Base-by-base conservation (phyloP, 495 filamentous ascomycete species). In the Diplogelasinospora grovesii region DNA sequence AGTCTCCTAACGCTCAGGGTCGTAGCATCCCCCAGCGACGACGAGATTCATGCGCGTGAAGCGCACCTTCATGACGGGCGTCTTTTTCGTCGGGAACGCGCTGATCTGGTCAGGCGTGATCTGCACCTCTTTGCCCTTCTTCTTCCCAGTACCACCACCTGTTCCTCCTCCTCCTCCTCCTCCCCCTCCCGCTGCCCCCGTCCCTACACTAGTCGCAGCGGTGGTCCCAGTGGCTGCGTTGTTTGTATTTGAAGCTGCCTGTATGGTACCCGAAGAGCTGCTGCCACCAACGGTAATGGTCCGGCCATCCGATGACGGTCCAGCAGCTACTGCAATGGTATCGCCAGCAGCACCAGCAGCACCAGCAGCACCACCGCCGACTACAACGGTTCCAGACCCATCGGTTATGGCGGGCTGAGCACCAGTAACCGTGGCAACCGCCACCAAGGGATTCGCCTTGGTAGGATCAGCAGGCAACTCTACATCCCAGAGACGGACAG, bases 31-130 rank as follows among this genome's bases (percentile, higher is more conserved):
- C 22, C 80, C 89, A 8, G 88, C 88, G 37, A 98, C 63, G 11
- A 95, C 78, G 51, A 97, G 59, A 50, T 98, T 98, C 81, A 90
- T 92, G 36, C 83, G 72, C 2, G 92, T 96, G 57, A 95, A 95
- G 55, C 80, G 77, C 32, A 94, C 90, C 69, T 89, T 94, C 60
- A 92, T 83, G 5, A 98, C 85, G 2, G 92, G 88, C 16, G 83
- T 87, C 69, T 92, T 94, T 76, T 97, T 98, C 13, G 92, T 96
- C 0, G 86, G 81, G 53, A 95, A 96, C 3, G 84, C 88, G 47
- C 78, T 82, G 63, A 97, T 87, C 65, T 97, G 90, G 54, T 98
- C 92, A 0, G 87, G 78, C 2, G 85, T 92, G 20, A 95, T 83
- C 44, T 85, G 82, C 4, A 88, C 82, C 44, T 95, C 90, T 63